Conservation (phyloP, 2,329 filamentous ascomycete species). For the Calonectria crousiana region DNA sequence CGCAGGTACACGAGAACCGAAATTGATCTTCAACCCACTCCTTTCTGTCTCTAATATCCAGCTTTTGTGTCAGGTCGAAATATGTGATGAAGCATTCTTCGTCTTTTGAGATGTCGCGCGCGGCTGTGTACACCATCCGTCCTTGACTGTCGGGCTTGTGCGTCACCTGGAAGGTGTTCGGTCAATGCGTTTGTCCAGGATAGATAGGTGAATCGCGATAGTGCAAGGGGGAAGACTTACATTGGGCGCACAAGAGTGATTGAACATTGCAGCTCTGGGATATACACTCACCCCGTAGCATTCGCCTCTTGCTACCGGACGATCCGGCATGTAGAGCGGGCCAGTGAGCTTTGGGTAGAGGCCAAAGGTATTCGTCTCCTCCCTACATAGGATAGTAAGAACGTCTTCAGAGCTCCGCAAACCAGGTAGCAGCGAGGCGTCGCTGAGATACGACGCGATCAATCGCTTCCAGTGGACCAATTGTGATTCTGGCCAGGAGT, state of each 20-base stretch:
- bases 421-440: constrained; percentile 29
- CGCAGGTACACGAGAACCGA: constrained; percentile 41
- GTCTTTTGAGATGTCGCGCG: constrained; percentile 36
- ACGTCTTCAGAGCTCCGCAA: constrained; percentile 34
- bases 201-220: not conserved
- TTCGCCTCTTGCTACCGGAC: constrained; percentile 35
- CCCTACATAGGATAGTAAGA: constrained; percentile 43
- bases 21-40: constrained; percentile 36
- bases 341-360: constrained; percentile 42
- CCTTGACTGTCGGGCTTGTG: constrained; percentile 40
- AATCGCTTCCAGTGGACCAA: constrained; percentile 42
- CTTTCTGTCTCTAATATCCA: constrained; percentile 35
- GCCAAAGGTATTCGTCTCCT: constrained; percentile 47
- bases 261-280: constrained; percentile 46
- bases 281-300: constrained; percentile 43
- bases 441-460: constrained; percentile 38
- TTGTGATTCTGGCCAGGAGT: constrained; percentile 44
- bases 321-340: constrained; percentile 27
- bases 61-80: constrained; percentile 39
- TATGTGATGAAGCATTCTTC: constrained; percentile 46
- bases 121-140: constrained; percentile 44
- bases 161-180: constrained; percentile 28
- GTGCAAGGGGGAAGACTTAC: constrained; percentile 29
- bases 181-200: not conserved
- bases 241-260: constrained; percentile 47